Evolutionary conservation across 768 basidiomycete genomes (phyloP).

Genomic region (Leucocoprinus leucothites): DNA sequence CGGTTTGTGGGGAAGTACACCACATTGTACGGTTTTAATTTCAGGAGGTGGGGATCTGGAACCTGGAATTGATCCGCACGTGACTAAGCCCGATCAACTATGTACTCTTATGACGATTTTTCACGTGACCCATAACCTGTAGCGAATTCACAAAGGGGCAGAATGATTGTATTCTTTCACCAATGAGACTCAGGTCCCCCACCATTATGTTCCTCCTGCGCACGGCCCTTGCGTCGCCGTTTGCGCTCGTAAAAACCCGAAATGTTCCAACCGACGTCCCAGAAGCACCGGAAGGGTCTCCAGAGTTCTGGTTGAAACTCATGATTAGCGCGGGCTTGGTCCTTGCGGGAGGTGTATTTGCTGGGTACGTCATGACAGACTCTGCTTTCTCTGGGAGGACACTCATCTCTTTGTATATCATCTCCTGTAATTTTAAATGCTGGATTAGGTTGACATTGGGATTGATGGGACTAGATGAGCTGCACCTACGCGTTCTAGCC

Average conservation of each 20-base stretch:
- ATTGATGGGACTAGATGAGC: constrained; percentile 90
- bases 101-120: neutral
- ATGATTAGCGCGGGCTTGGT: constrained; percentile 67
- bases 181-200: constrained; percentile 18
- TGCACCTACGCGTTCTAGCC: constrained; percentile 84
- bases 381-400: too few species aligned
- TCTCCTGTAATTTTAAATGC: neutral
- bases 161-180: neutral
- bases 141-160: neutral
- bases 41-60: too few species aligned
- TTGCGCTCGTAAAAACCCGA: constrained; percentile 5
- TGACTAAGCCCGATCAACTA: too few species aligned
- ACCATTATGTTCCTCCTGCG: constrained; percentile 23
- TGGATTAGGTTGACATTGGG: constrained; percentile 74
- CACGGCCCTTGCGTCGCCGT: constrained; percentile 22
- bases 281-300: constrained; percentile 33
- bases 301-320: constrained; percentile 76
- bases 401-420: neutral
- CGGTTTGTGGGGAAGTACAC: too few species aligned
- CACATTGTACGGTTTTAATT: too few species aligned
- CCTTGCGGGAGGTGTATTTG: constrained; percentile 85
- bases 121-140: neutral
- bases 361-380: constrained; percentile 56
- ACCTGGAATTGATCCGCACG: too few species aligned
- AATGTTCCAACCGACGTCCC: constrained; percentile 10